phyloP scores from a whole-genome alignment of 1,284 basidiomycete species.

The Xerocomus alliaceus region DNA sequence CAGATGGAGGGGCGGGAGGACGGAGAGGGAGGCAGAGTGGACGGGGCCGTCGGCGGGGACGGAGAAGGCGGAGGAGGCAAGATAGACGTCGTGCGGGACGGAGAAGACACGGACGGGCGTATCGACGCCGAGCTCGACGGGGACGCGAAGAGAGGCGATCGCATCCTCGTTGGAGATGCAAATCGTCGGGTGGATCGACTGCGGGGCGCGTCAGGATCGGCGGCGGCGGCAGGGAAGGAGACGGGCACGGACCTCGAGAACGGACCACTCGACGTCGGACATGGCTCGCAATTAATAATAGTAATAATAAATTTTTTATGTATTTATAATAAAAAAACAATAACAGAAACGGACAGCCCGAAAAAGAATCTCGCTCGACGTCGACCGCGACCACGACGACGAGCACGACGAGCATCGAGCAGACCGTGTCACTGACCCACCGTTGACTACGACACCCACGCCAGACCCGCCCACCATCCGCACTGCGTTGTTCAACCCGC shows the following conservation, averaged over 20 bases:
- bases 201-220: slow-evolving; percentile 19
- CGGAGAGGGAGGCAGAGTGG: slow-evolving; percentile 21
- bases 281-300: slow-evolving; percentile 18
- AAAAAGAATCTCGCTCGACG: slow-evolving; percentile 33
- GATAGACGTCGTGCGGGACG: slow-evolving; percentile 43
- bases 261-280: slow-evolving; percentile 32
- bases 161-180: slow-evolving; percentile 51
- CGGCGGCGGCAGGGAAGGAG: slow-evolving; percentile 3
- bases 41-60: not conserved
- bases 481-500: not conserved
- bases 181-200: slow-evolving; percentile 80
- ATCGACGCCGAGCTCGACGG: slow-evolving; percentile 61
- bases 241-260: slow-evolving; percentile 35
- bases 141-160: slow-evolving; percentile 52
- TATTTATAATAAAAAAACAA: slow-evolving; percentile 19
- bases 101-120: slow-evolving; percentile 42
- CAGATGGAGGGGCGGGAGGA: slow-evolving; percentile 69
- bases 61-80: not conserved
- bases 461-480: not conserved
- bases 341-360: slow-evolving; percentile 3
- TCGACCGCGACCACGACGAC: slow-evolving; percentile 28
- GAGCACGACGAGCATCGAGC: slow-evolving; percentile 24
- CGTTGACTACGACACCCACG: slow-evolving; percentile 8
- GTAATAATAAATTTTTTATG: not conserved
- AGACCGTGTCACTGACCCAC: slow-evolving; percentile 30